Evolutionary conservation across 306 rosid genomes (phyloP), one percentile per base, ranked within the genome.

Genomic region (Lathyrus tuberosus): DNA sequence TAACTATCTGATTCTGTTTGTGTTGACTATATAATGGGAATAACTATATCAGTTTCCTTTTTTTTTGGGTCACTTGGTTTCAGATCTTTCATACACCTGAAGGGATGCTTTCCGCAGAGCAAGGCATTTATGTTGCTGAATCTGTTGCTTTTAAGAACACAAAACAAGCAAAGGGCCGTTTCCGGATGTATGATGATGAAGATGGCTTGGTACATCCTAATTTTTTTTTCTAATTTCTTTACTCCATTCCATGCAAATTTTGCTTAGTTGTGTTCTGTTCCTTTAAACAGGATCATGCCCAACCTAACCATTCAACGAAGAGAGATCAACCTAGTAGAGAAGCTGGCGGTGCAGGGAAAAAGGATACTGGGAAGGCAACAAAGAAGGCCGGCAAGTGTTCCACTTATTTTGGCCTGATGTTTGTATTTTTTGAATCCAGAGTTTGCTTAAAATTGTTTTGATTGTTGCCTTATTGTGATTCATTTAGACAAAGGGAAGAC

Each of bases 61-160:
- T 69, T 68, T 17, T 51, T 18, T 10, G 9, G 14, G 28, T 65
- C 56, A 16, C 69, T 13, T 49, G 67, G 63, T 68, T 76, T 78
- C 92, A 94, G 99, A 85, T 94, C 61, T 91, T 87, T 69, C 80
- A n/a, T 49, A 88, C 99, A 65, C 97, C 99, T 62, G 97, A 94
- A 77, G 97, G 99, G 66, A 49, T 80, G 81, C 89, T 94, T 80
- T 94, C 99, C 52, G 80, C 78, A 16, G 99, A 94, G 88, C 92
- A 85, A 87, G 99, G 99, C 56, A 85, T 94, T 74, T 94, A 94
- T 74, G 70, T 87, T 82, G 97, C 99, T 10, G 97, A 94, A 79
- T 83, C 97, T 72, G 82, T 88, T 35, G 73, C 87, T 73, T 52
- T 79, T 28, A 91, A 80, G 86, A 94, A 86, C 74, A 75, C 84